phyloP scores from a whole-genome alignment of 768 basidiomycete species.

The Mycena floridula region DNA sequence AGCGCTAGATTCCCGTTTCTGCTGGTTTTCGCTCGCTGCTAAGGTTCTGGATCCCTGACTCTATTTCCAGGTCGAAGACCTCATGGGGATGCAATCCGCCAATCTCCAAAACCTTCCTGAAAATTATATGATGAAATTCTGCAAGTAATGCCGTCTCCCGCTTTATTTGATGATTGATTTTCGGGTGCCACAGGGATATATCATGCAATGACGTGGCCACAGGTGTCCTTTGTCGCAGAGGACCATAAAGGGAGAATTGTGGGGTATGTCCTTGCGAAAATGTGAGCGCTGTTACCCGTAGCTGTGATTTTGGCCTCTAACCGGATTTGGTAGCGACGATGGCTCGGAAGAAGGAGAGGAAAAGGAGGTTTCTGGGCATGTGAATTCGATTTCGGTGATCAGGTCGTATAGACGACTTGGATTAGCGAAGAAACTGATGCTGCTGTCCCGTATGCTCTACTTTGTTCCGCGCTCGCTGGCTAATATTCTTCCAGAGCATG shows the following conservation, averaged over 20 bases:
- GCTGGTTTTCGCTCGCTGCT: too few species aligned
- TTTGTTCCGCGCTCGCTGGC: not conserved
- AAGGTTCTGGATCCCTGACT: too few species aligned
- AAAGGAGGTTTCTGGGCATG: slow-evolving; percentile 76
- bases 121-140: slow-evolving; percentile 81
- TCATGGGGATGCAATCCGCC: slow-evolving; percentile 89
- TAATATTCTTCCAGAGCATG: slow-evolving; percentile 54
- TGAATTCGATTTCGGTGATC: slow-evolving; percentile 94
- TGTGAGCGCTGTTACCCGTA: slow-evolving; percentile 41
- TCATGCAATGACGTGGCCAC: slow-evolving; percentile 88
- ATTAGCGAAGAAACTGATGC: slow-evolving; percentile 90
- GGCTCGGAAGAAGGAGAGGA: slow-evolving; percentile 43
- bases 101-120: slow-evolving; percentile 93
- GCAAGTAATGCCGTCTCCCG: slow-evolving; percentile 28
- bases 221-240: slow-evolving; percentile 89
- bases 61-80: slow-evolving; percentile 77
- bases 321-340: slow-evolving; percentile 17
- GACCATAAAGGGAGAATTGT: slow-evolving; percentile 86
- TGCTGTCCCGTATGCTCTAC: slow-evolving; percentile 72
- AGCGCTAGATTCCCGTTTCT: too few species aligned
- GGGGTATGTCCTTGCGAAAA: slow-evolving; percentile 94
- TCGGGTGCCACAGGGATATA: slow-evolving; percentile 60
- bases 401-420: slow-evolving; percentile 88
- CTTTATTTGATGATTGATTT: not conserved
- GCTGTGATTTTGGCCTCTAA: not conserved